phyloP scores from a whole-genome alignment of 768 basidiomycete genomes.

The Serendipita sp. region DNA sequence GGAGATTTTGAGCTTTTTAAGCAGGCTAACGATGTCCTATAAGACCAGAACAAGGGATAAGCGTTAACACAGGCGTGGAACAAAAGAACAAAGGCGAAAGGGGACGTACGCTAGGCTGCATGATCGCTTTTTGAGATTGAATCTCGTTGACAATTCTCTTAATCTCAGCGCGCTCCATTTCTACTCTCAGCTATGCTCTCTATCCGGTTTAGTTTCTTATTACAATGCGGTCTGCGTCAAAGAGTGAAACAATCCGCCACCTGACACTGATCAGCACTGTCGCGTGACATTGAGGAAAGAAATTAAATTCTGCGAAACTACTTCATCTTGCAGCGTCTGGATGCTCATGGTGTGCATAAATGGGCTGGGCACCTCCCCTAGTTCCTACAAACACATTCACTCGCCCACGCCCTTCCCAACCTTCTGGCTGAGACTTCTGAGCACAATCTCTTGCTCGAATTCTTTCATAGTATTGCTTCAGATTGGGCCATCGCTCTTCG shows the following conservation, averaged over 20 bases:
- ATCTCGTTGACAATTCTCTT: constrained; percentile 5
- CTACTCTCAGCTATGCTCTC: not conserved
- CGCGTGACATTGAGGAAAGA: too few relatives aligned
- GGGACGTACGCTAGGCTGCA: not conserved
- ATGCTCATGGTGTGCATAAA: not conserved
- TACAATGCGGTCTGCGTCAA: not conserved
- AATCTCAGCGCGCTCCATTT: not conserved
- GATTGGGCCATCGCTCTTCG: not conserved
- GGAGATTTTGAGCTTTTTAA: constrained; percentile 1
- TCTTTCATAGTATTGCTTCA: not conserved
- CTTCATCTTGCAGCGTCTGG: not conserved
- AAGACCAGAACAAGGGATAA: not conserved
- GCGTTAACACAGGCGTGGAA: too few relatives aligned
- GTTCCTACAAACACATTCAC: not conserved
- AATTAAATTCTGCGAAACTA: not conserved
- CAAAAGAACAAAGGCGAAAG: not conserved
- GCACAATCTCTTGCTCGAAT: not conserved
- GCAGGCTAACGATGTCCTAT: not conserved
- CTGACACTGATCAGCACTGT: not conserved
- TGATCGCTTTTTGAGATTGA: constrained; percentile 1
- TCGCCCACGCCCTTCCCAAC: not conserved
- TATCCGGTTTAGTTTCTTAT: not conserved
- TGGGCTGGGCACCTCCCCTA: not conserved
- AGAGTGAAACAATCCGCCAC: not conserved
- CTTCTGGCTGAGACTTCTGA: constrained; percentile 2